phyloP scores from a whole-genome alignment of 2,329 filamentous ascomycete genomes.

The Aspergillus novofumigatus region DNA sequence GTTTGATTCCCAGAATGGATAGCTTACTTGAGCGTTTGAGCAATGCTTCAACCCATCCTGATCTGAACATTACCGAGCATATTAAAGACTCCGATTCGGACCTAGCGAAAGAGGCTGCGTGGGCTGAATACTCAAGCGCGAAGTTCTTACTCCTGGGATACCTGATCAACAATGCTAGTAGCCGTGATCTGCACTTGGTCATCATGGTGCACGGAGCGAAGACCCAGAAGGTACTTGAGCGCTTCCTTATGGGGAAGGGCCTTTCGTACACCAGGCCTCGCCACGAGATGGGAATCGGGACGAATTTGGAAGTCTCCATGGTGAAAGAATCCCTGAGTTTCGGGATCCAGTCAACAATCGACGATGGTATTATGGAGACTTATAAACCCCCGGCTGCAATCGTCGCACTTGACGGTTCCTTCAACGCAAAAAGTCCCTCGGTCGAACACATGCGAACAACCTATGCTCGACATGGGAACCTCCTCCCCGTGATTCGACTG shows the following conservation, averaged over 20 bases:
- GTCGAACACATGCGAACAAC: conserved; percentile 38
- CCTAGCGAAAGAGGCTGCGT: conserved; percentile 37
- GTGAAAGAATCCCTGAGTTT: conserved; percentile 33
- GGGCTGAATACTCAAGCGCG: conserved; percentile 45
- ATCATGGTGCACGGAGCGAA: conserved; percentile 35
- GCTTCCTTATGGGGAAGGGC: conserved; percentile 41
- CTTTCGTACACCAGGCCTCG: conserved; percentile 28
- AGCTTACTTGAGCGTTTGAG: conserved; percentile 35
- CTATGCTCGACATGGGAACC: conserved; percentile 29
- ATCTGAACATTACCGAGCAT: conserved; percentile 40
- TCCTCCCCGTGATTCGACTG: conserved; percentile 43
- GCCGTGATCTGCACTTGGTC: conserved; percentile 36
- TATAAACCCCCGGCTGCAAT: conserved; percentile 37
- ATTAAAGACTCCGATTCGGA: conserved; percentile 32
- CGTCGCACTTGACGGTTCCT: conserved; percentile 42
- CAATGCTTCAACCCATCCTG: conserved; percentile 42
- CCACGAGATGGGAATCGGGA: conserved; percentile 29
- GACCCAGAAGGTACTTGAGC: conserved; percentile 37
- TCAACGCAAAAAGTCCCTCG: conserved; percentile 36
- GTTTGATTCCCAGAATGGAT: conserved; percentile 28
- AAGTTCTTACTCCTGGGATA: conserved; percentile 45
- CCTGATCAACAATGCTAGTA: conserved; percentile 34
- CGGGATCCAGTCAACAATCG: conserved; percentile 29
- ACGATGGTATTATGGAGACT: conserved; percentile 27
- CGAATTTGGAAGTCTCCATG: conserved; percentile 34